These are phyloP conservation scores for Pseudevernia furfuracea DNA, from an alignment of 495 filamentous ascomycete species.

Conservation along the genomic window DNA sequence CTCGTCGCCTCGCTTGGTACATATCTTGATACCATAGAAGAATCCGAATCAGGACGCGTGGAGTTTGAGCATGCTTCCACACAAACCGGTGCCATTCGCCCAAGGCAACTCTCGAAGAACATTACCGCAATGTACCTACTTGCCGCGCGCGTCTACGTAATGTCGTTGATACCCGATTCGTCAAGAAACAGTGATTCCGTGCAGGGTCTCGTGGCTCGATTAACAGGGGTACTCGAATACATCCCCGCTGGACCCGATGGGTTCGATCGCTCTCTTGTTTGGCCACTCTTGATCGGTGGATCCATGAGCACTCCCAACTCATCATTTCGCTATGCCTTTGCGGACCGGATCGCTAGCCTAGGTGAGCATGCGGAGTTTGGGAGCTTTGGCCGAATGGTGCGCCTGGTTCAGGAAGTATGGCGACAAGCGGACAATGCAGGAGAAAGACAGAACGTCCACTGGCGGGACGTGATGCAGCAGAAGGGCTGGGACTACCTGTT, in stretches of 20 bases:
- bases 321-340: slow-evolving; percentile 66
- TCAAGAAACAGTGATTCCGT: slow-evolving; percentile 61
- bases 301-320: slow-evolving; percentile 61
- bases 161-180: slow-evolving; percentile 84
- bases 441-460: slow-evolving; percentile 65
- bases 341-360: slow-evolving; percentile 59
- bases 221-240: slow-evolving; percentile 61
- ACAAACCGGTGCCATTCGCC: slow-evolving; percentile 64
- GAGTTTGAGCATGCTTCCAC: slow-evolving; percentile 47
- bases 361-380: slow-evolving; percentile 71
- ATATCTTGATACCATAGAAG: slow-evolving; percentile 61
- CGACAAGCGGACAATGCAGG: slow-evolving; percentile 54
- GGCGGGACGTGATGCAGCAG: slow-evolving; percentile 88
- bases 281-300: slow-evolving; percentile 85
- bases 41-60: slow-evolving; percentile 50
- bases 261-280: slow-evolving; percentile 84
- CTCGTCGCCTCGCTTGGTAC: slow-evolving; percentile 75
- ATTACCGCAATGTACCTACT: slow-evolving; percentile 85
- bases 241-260: slow-evolving; percentile 76
- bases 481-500: slow-evolving; percentile 90
- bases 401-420: slow-evolving; percentile 79
- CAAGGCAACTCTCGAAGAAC: slow-evolving; percentile 72
- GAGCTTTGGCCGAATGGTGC: slow-evolving; percentile 76
- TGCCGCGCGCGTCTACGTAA: slow-evolving; percentile 90
- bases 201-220: slow-evolving; percentile 62